phyloP scores from a whole-genome alignment of 1,284 basidiomycete species.

The Puccinia triticina region DNA sequence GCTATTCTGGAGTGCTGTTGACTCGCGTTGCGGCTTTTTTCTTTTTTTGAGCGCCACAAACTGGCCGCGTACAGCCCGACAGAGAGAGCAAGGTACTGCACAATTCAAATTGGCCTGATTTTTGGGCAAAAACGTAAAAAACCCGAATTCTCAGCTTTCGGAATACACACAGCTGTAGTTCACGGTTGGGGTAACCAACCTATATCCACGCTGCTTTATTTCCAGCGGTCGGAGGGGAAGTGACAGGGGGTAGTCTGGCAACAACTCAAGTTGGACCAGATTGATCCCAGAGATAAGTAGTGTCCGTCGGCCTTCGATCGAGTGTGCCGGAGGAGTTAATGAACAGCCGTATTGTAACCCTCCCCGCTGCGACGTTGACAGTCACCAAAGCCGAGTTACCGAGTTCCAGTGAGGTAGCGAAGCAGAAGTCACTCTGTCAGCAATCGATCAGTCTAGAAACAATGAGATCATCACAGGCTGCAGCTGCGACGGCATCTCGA shows the following conservation, averaged over 20 bases:
- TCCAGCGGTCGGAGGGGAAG: neutral
- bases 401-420: neutral
- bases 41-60: too few species aligned
- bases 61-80: too few species aligned
- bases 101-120: too few species aligned
- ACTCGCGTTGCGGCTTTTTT: too few species aligned
- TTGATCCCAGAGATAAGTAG: neutral
- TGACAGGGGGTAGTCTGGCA: neutral
- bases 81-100: too few species aligned
- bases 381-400: neutral
- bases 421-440: too few species aligned
- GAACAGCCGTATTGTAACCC: neutral
- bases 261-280: neutral
- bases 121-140: too few species aligned
- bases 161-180: too few species aligned
- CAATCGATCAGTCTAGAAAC: neutral
- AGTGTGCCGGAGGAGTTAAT: neutral
- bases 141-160: too few species aligned
- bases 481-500: too few species aligned
- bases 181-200: neutral
- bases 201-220: neutral
- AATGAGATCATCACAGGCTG: neutral
- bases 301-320: neutral
- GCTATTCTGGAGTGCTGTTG: too few species aligned
- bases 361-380: neutral